These are phyloP conservation scores for Mycena citricolor DNA, from an alignment of 1,284 basidiomycete genomes.

Conservation along the genomic window DNA sequence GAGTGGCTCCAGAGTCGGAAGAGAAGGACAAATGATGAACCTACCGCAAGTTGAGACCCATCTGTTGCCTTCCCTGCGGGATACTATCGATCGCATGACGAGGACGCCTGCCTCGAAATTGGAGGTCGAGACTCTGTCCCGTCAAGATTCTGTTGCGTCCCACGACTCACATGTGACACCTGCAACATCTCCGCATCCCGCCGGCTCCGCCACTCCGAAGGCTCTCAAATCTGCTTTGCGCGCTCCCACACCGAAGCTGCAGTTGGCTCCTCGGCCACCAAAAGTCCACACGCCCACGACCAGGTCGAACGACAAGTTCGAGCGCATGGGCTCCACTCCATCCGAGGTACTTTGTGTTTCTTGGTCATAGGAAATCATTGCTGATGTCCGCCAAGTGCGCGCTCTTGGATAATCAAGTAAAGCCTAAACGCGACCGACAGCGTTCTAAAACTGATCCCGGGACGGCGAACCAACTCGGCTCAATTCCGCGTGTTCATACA, in stretches of 20 bases:
- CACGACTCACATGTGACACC: neutral
- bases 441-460: constrained; percentile 41
- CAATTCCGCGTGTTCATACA: constrained; percentile 13
- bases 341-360: constrained; percentile 22
- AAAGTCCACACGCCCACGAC: neutral
- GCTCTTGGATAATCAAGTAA: no score
- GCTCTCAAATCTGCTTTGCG: constrained; percentile 43
- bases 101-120: constrained; percentile 34
- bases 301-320: neutral
- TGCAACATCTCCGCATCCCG: constrained; percentile 3
- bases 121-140: neutral
- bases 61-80: constrained; percentile 63
- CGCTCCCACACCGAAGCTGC: constrained; percentile 33
- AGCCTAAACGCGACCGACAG: constrained; percentile 7
- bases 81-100: constrained; percentile 73
- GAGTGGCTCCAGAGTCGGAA: constrained; percentile 25
- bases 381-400: neutral
- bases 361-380: neutral
- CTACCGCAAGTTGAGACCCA: constrained; percentile 60
- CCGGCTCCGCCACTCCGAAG: constrained; percentile 28
- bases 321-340: constrained; percentile 2
- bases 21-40: constrained; percentile 48
- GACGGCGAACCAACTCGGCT: no score
- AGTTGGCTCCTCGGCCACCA: constrained; percentile 24
- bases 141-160: no score